Evolutionary conservation across 352 stramenopile species (phyloP).

Genomic region (Phytopythium ostracodes): DNA sequence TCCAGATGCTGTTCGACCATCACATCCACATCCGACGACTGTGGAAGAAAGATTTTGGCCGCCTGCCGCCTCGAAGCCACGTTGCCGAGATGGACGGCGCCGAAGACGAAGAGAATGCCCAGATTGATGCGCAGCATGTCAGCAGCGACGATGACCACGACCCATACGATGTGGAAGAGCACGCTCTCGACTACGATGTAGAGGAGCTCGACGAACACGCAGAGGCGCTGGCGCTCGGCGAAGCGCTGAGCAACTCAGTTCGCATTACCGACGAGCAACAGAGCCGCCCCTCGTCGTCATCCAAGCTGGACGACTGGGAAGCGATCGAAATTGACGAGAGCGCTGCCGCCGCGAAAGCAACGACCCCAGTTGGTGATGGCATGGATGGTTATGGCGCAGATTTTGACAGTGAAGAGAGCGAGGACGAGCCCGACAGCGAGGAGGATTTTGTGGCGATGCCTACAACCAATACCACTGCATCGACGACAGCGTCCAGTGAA

Average conservation of each 20-base stretch:
- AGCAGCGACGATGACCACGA: slow-evolving; percentile 3
- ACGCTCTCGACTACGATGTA: slow-evolving; percentile 8
- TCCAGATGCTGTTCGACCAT: slow-evolving; percentile 69
- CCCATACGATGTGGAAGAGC: slow-evolving; percentile 12
- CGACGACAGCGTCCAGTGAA: background rate
- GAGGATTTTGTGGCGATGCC: slow-evolving; percentile 6
- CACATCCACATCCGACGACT: slow-evolving; percentile 76
- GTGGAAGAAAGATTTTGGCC: slow-evolving; percentile 85
- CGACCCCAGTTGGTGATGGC: background rate
- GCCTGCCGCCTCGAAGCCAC: slow-evolving; percentile 39
- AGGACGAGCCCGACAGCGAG: slow-evolving; percentile 23
- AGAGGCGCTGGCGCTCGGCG: slow-evolving; percentile 10
- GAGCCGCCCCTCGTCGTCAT: slow-evolving; percentile 8
- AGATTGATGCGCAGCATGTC: background rate
- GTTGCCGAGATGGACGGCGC: slow-evolving; percentile 5
- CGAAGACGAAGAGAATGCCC: slow-evolving; percentile 8
- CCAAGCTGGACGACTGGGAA: slow-evolving; percentile 31
- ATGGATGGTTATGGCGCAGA: slow-evolving; percentile 63
- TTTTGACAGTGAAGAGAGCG: slow-evolving; percentile 62
- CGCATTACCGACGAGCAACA: slow-evolving; percentile 10
- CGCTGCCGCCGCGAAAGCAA: slow-evolving; percentile 10
- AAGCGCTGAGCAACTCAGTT: slow-evolving; percentile 15
- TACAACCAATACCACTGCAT: background rate
- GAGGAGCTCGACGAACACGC: slow-evolving; percentile 16
- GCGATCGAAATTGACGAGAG: slow-evolving; percentile 6